Base-by-base conservation (phyloP, 495 filamentous ascomycete genomes). In the Collariella sp. region DNA sequence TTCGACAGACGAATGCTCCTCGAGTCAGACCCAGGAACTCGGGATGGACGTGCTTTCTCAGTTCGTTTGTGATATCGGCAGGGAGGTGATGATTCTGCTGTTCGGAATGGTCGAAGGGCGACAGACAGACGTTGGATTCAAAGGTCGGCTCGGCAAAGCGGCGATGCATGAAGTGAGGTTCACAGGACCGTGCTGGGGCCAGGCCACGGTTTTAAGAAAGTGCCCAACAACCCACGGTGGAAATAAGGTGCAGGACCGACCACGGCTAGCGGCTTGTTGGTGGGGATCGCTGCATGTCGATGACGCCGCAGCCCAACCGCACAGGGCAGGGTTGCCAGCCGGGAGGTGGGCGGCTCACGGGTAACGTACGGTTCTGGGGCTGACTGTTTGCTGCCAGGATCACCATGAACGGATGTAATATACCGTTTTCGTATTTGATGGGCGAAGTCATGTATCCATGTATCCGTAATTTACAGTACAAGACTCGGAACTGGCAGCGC, bases 211-310 rank as follows among this genome's bases (percentile, higher is more conserved):
- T 57, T 58, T 58, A 63, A 55, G 26, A 29, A 10, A 35, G 26
- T 16, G 29, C 13, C 20, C 44, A 59, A n/a, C n/a, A n/a, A 31
- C 26, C 26, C 26, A 31, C 4, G 26, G 58, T 67, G 58, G 56
- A 64, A 66, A 60, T 67, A 63, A 59, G 54, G 62, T 62, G 26
- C 41, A 38, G 51, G 23, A 41, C 46, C 24, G 51, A 44, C 50
- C 33, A 46, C 50, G 60, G 65, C 52, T 59, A 59, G 60, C 57
- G 57, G 62, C 60, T 65, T 57, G 52, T 52, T 1, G 54, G 57
- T 52, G 61, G 51, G 63, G 63, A 64, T 66, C 59, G 61, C 63
- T 69, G 66, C 66, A 65, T 60, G 62, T 63, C 60, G 64, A 69
- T 69, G 66, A 69, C 66, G 64, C 61, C 62, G 62, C 66, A 59